Conservation (phyloP, 139 green algal species). For the Chlorokybus atmophyticus region DNA sequence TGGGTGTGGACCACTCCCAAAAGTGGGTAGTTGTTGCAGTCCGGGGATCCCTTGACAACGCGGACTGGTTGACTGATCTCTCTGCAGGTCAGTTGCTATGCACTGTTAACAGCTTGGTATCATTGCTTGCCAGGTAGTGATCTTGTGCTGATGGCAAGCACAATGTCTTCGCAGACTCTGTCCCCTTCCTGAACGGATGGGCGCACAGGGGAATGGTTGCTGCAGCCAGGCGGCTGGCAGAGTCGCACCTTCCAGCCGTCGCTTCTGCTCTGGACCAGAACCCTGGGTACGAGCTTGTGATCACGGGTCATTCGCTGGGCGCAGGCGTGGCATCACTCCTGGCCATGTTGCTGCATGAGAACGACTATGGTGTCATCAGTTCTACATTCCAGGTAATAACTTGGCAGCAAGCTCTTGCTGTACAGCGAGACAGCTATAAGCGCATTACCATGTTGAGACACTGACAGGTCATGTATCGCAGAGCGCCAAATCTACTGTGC, state of each 20-base stretch:
- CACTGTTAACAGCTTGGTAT: too few species aligned
- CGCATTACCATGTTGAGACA: too few species aligned
- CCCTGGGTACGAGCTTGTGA: constrained; percentile 10
- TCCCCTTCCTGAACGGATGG: constrained; percentile 14
- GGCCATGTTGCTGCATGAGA: constrained; percentile 16
- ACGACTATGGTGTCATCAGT: constrained; percentile 6
- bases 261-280: constrained; percentile 1
- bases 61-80: too few species aligned
- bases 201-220: constrained; percentile 14
- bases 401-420: too few species aligned
- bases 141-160: too few species aligned
- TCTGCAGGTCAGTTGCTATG: too few species aligned
- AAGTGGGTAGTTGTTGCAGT: constrained; percentile 7
- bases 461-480: too few species aligned
- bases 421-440: too few species aligned
- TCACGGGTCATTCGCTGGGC: constrained; percentile 22
- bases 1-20: constrained; percentile 10
- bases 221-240: constrained; percentile 8
- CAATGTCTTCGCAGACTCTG: not conserved
- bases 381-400: too few species aligned
- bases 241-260: not conserved
- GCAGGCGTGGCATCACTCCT: constrained; percentile 13
- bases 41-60: too few species aligned
- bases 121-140: too few species aligned
- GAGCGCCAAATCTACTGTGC: too few species aligned